Percentiles rank a stretch among this genome's conserved stretches.
phyloP scores from a whole-genome alignment of 176 grass and related monocot genomes.

The Dactylis glomerata region DNA sequence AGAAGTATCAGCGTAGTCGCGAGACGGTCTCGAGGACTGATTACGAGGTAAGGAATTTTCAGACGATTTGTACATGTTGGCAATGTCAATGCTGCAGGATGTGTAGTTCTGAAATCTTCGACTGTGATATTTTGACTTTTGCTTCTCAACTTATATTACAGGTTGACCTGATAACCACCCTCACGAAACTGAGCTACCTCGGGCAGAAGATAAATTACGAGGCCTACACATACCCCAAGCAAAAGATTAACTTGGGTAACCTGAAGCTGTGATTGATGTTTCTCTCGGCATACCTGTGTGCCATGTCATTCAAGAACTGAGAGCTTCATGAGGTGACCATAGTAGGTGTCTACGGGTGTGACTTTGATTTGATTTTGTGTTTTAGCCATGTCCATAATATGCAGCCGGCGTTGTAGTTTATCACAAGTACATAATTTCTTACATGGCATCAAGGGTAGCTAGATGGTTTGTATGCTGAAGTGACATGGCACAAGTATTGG shows the following conservation, averaged over 20 bases:
- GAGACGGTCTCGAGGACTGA: conserved; percentile 94
- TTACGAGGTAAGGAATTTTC: conserved; percentile 60
- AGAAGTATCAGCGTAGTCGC: conserved; percentile 90
- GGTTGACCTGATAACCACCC: conserved; percentile 95
- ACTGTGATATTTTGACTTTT: background rate
- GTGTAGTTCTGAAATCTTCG: background rate
- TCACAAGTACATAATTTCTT: background rate
- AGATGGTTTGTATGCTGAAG: conserved; percentile 5
- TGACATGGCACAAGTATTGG: background rate
- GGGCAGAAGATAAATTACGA: conserved; percentile 96
- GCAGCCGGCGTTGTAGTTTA: background rate
- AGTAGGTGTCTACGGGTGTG: background rate
- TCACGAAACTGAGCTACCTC: conserved; percentile 85
- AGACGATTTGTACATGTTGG: background rate
- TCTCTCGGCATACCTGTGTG: background rate
- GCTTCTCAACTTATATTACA: conserved; percentile 39
- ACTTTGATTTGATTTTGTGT: conserved; percentile 2
- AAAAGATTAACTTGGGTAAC: conserved; percentile 81
- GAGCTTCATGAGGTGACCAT: background rate
- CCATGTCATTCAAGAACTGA: background rate
- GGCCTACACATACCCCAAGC: conserved; percentile 82
- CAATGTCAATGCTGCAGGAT: background rate
- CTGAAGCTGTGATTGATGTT: conserved; percentile 64
- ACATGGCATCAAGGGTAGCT: conserved; percentile 1
- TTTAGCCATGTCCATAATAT: background rate